phyloP scores from a whole-genome alignment of 73 alveolate genomes.

The Effrenium voratum region DNA sequence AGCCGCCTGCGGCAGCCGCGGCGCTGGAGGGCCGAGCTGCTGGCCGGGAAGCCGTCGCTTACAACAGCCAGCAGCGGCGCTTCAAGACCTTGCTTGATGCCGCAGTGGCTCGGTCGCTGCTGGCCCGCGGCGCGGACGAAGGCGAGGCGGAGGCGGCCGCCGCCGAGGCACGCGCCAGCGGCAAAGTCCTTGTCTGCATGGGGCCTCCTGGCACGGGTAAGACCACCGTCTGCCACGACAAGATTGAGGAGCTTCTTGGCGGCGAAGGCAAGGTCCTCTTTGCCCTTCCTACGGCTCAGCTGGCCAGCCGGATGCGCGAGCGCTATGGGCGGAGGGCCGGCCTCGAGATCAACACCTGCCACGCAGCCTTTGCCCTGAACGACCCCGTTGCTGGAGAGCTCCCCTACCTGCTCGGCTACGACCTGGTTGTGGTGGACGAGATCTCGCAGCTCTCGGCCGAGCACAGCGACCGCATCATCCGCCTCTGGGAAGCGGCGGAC shows the following conservation, averaged over 20 bases:
- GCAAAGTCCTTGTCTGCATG: background rate
- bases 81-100: background rate
- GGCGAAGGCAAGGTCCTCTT: background rate
- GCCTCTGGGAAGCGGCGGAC: background rate
- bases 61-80: constrained; percentile 2
- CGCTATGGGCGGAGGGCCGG: too few species aligned
- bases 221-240: background rate
- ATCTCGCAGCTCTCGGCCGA: constrained; percentile 3
- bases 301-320: constrained; percentile 24
- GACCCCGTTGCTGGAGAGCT: background rate
- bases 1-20: background rate
- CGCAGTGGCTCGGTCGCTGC: background rate
- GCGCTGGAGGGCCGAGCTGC: background rate
- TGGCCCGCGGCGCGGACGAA: background rate
- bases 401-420: background rate
- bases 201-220: constrained; percentile 2
- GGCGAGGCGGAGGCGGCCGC: background rate
- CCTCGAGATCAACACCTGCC: constrained; percentile 3
- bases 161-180: background rate
- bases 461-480: background rate
- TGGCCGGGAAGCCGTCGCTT: background rate
- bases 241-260: background rate
- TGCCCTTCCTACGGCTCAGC: background rate
- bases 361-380: background rate
- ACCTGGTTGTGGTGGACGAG: constrained; percentile 25